A percentile compares a stretch with the other conserved stretches of the same genome.
Conservation (phyloP, 352 stramenopile species). For the Phytophthora colocasiae region DNA sequence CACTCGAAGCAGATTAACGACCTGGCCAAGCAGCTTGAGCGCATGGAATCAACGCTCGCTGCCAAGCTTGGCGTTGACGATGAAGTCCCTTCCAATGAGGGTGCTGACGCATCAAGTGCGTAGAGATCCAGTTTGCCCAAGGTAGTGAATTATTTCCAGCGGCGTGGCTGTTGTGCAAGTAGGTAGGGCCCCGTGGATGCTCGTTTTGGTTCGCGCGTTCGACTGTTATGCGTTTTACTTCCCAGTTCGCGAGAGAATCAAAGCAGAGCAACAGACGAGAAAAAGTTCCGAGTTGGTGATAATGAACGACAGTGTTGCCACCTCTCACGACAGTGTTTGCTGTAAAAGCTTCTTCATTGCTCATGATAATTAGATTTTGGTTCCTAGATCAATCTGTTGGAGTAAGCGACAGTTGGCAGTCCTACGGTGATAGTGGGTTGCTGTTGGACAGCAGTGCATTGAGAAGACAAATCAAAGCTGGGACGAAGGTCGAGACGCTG, state of each 20-base stretch:
- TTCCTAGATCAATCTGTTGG: slow-evolving; percentile 1
- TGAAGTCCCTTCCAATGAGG: slow-evolving; percentile 25
- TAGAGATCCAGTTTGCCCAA: slow-evolving; percentile 37
- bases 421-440: too few species aligned
- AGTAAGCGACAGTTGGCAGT: too few species aligned
- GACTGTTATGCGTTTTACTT: slow-evolving; percentile 33
- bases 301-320: slow-evolving; percentile 33
- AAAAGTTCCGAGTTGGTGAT: slow-evolving; percentile 18
- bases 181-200: slow-evolving; percentile 28
- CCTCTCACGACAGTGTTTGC: not conserved
- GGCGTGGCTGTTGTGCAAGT: slow-evolving; percentile 37
- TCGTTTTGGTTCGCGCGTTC: slow-evolving; percentile 18
- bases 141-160: slow-evolving; percentile 39
- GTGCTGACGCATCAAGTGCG: slow-evolving; percentile 40
- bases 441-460: too few species aligned
- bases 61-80: slow-evolving; percentile 58
- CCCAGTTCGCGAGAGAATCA: slow-evolving; percentile 28
- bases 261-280: slow-evolving; percentile 20
- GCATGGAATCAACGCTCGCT: slow-evolving; percentile 81
- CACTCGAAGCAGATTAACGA: slow-evolving; percentile 88
- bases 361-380: slow-evolving; percentile 30
- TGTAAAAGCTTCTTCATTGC: slow-evolving; percentile 13
- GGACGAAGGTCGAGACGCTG: too few species aligned
- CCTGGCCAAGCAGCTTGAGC: slow-evolving; percentile 83
- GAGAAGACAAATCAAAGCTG: too few species aligned